Percentiles rank a stretch among this genome's conserved stretches.
Conservation (phyloP, 495 filamentous ascomycete species). For the Elaphomyces granulatus region DNA sequence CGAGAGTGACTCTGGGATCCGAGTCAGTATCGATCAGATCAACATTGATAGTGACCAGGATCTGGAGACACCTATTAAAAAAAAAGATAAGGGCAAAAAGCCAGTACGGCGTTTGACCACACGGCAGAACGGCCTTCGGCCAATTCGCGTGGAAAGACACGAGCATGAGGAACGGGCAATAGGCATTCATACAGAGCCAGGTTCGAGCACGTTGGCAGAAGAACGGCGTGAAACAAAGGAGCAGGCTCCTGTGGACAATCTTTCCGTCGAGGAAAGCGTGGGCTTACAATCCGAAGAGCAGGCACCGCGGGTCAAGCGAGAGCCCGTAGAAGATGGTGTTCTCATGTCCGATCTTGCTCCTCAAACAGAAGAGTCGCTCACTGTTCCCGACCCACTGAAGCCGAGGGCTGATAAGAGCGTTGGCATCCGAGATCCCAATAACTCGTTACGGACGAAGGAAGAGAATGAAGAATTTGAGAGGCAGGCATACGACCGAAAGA, state of each 20-base stretch:
- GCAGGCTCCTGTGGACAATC: conserved; percentile 16
- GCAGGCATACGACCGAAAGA: conserved; percentile 26
- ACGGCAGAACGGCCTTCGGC: conserved; percentile 22
- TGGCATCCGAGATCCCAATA: conserved; percentile 19
- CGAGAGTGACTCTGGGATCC: conserved; percentile 25
- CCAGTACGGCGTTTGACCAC: conserved; percentile 9
- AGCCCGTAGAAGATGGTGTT: conserved; percentile 30
- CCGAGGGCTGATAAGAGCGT: conserved; percentile 24
- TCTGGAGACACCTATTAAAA: conserved; percentile 10
- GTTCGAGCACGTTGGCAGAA: conserved; percentile 30
- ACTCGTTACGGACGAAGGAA: conserved; percentile 29
- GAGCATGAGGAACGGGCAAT: conserved; percentile 37
- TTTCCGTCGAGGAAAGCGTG: conserved; percentile 16
- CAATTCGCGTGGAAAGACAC: conserved; percentile 35
- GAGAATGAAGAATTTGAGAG: conserved; percentile 35
- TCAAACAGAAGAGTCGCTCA: conserved; percentile 13
- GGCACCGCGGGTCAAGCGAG: conserved; percentile 25
- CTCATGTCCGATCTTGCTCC: conserved; percentile 23
- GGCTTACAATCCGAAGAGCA: conserved; percentile 8
- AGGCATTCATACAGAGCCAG: conserved; percentile 39
- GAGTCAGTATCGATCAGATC: conserved; percentile 37
- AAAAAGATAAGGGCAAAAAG: conserved; percentile 26
- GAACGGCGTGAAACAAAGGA: conserved; percentile 24
- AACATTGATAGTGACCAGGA: conserved; percentile 32
- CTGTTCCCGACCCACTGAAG: conserved; percentile 11